These are phyloP conservation scores for Climacium dendroides DNA, from an alignment of 225 moss, liverwort and hornwort genomes.

Conservation along the genomic window DNA sequence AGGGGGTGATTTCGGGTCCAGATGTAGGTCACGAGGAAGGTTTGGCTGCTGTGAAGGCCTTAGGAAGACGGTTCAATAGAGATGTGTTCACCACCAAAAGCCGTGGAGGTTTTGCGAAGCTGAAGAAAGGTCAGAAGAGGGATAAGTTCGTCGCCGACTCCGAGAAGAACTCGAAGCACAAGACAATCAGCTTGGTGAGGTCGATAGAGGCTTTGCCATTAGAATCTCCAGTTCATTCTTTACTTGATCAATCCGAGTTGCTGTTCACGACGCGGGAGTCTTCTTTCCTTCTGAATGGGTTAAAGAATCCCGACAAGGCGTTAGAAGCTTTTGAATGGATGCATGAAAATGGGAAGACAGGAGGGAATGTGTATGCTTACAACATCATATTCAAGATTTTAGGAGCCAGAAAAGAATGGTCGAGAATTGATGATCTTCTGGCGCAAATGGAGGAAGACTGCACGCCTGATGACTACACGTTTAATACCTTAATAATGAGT, in stretches of 20 bases:
- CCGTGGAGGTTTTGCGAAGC: not conserved
- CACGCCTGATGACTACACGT: slow-evolving; percentile 36
- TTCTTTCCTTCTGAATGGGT: slow-evolving; percentile 23
- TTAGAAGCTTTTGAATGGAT: slow-evolving; percentile 55
- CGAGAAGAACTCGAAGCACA: not conserved
- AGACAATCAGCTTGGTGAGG: slow-evolving; percentile 3
- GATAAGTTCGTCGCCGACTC: not conserved
- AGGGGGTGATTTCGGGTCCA: not conserved
- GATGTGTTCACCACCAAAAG: not conserved
- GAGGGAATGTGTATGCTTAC: slow-evolving; percentile 34
- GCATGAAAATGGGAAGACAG: slow-evolving; percentile 26
- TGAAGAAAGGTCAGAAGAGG: not conserved
- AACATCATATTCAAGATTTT: slow-evolving; percentile 39
- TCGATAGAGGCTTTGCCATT: not conserved
- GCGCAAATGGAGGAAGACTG: slow-evolving; percentile 30
- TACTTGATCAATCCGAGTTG: slow-evolving; percentile 13
- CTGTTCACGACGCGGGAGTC: slow-evolving; percentile 17
- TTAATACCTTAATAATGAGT: slow-evolving; percentile 47
- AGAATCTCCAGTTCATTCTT: not conserved
- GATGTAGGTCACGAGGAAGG: not conserved
- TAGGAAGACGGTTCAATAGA: not conserved
- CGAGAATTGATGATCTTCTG: slow-evolving; percentile 20
- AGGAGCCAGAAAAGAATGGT: slow-evolving; percentile 38
- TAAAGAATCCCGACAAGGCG: slow-evolving; percentile 31
- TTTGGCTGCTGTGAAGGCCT: not conserved